Percentiles rank a stretch among this genome's conserved stretches.
Conservation (phyloP, 2,329 filamentous ascomycete genomes). For the Madurella mycetomatis region DNA sequence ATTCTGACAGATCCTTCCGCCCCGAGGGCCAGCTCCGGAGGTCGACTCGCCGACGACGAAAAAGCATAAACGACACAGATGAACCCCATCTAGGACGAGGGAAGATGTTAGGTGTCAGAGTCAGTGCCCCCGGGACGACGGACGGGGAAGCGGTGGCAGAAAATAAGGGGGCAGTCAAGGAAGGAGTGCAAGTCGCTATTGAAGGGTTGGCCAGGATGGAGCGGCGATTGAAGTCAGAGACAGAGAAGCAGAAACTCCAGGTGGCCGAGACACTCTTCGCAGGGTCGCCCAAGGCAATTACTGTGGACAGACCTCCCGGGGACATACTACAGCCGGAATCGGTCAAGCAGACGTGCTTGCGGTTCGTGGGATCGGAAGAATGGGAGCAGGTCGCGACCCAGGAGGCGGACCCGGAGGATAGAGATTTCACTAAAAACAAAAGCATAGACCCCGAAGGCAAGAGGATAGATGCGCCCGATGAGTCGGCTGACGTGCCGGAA, state of each 20-base stretch:
- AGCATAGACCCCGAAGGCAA: constrained; percentile 13
- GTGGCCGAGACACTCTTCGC: constrained; percentile 38
- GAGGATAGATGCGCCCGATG: constrained; percentile 9
- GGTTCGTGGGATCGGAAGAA: constrained; percentile 10
- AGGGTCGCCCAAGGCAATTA: neutral
- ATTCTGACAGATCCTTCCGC: constrained; percentile 1
- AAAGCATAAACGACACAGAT: neutral
- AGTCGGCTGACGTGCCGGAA: constrained; percentile 26
- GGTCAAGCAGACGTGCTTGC: neutral
- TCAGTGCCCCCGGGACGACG: neutral
- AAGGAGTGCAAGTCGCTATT: constrained; percentile 38
- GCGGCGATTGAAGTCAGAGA: constrained; percentile 38
- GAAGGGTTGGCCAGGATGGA: constrained; percentile 49
- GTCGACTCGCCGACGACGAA: constrained; percentile 17
- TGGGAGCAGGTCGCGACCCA: neutral
- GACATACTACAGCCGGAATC: neutral
- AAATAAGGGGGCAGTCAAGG: constrained; percentile 10
- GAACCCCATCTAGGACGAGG: constrained; percentile 14
- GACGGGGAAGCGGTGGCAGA: constrained; percentile 5
- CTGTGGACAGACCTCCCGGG: neutral
- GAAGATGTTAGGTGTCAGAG: constrained; percentile 15
- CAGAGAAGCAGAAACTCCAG: constrained; percentile 45
- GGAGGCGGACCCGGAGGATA: constrained; percentile 21
- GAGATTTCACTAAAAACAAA: constrained; percentile 21
- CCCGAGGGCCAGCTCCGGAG: constrained; percentile 21